Conservation (phyloP, 2,329 filamentous ascomycete species). For the Orbilia oligospora region DNA sequence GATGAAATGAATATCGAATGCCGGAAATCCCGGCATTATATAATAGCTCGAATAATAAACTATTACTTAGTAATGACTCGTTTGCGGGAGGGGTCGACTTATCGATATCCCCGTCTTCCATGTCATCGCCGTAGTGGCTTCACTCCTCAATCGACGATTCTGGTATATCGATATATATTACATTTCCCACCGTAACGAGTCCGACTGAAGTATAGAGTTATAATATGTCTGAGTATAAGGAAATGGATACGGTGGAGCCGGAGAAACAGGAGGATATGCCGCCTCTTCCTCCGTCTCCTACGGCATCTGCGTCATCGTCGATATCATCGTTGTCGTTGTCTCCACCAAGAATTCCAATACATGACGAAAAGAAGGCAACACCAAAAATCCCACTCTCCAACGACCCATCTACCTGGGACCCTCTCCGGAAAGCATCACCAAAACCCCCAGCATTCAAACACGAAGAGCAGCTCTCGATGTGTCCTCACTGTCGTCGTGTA, state of each 20-base stretch:
- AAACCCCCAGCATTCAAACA: neutral
- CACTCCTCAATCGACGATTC: neutral
- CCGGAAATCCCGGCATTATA: neutral
- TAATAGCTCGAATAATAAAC: conserved; percentile 21
- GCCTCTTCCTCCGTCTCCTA: conserved; percentile 14
- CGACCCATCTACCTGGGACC: conserved; percentile 27
- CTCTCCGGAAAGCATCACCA: conserved; percentile 21
- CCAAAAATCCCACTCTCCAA: neutral
- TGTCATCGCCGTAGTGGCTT: conserved; percentile 14
- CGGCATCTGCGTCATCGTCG: neutral
- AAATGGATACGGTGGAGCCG: neutral
- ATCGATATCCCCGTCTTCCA: neutral
- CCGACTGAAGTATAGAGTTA: neutral
- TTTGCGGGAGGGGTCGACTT: too few relatives aligned
- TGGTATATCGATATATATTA: neutral
- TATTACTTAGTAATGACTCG: neutral
- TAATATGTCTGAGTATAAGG: neutral
- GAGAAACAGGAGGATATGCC: conserved; percentile 8
- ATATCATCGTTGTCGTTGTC: conserved; percentile 1
- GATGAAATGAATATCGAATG: neutral
- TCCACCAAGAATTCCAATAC: neutral
- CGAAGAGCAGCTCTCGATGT: conserved; percentile 42
- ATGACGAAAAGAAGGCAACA: neutral
- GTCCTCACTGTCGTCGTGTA: conserved; percentile 53
- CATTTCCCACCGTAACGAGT: neutral